Conservation (phyloP, 352 stramenopile genomes). For the Bremia lactucae region DNA sequence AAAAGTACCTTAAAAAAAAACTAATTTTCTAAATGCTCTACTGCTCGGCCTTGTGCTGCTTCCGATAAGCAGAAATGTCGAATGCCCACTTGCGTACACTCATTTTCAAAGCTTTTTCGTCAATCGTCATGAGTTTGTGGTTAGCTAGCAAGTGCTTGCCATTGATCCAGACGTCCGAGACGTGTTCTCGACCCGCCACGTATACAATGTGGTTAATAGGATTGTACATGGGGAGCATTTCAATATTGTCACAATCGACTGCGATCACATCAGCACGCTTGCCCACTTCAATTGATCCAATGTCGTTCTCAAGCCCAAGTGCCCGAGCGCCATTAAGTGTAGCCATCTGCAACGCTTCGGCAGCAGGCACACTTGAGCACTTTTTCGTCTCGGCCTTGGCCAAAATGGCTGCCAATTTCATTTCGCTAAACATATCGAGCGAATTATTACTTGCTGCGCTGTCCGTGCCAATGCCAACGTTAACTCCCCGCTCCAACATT, state of each 20-base stretch:
- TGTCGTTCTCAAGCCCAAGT: slow-evolving; percentile 63
- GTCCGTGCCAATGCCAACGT: slow-evolving; percentile 84
- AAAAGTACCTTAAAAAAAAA: too few species aligned
- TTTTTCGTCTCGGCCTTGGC: slow-evolving; percentile 67
- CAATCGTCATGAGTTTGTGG: slow-evolving; percentile 66
- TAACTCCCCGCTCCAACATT: slow-evolving; percentile 69
- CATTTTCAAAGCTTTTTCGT: slow-evolving; percentile 49
- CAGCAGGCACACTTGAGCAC: slow-evolving; percentile 47
- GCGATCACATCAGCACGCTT: slow-evolving; percentile 81
- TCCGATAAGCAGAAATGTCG: slow-evolving; percentile 46
- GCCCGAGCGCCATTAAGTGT: slow-evolving; percentile 86
- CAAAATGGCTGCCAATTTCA: slow-evolving; percentile 81
- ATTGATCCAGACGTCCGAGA: slow-evolving; percentile 87
- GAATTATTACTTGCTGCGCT: slow-evolving; percentile 82
- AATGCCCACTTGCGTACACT: slow-evolving; percentile 47
- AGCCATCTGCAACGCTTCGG: slow-evolving; percentile 70
- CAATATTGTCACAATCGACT: slow-evolving; percentile 65
- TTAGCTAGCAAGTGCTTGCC: slow-evolving; percentile 66
- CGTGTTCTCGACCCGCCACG: slow-evolving; percentile 66
- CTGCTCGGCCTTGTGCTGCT: slow-evolving; percentile 29
- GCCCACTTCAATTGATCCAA: slow-evolving; percentile 79
- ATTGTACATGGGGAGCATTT: slow-evolving; percentile 85
- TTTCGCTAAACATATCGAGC: slow-evolving; percentile 85
- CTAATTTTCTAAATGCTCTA: too few species aligned
- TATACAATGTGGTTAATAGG: slow-evolving; percentile 84